Percentiles rank a stretch among this genome's conserved stretches.
Evolutionary conservation across 1,284 basidiomycete species (phyloP).

Genomic region (Meripilus lineatus): DNA sequence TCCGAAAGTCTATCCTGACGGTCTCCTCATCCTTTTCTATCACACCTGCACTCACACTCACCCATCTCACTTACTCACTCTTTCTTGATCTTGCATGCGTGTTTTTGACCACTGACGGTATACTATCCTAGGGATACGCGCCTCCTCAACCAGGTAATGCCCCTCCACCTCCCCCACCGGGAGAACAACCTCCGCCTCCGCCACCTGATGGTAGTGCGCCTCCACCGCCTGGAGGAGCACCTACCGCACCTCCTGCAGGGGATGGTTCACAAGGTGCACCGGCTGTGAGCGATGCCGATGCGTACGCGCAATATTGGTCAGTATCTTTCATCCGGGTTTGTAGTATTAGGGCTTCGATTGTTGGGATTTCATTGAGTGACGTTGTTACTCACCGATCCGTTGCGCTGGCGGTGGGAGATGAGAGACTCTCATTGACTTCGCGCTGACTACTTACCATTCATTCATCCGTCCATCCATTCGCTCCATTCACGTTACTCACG

Average conservation of each 20-base stretch:
- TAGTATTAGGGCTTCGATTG: too few species aligned
- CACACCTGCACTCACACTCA: background rate
- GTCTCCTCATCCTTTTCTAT: conserved; percentile 10
- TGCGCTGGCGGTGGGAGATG: too few species aligned
- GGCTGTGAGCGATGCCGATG: conserved; percentile 50
- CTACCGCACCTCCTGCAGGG: conserved; percentile 30
- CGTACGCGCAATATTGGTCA: conserved; percentile 70
- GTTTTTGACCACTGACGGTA: conserved; percentile 21
- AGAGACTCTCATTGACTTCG: too few species aligned
- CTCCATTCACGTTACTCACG: too few species aligned
- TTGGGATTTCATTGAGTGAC: conserved; percentile 1
- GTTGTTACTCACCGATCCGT: too few species aligned
- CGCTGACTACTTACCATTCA: too few species aligned
- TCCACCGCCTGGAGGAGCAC: too few species aligned
- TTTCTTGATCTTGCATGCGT: conserved; percentile 23
- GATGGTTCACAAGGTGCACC: conserved; percentile 36
- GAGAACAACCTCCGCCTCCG: conserved; percentile 54
- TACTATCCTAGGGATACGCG: conserved; percentile 47
- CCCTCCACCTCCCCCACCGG: conserved; percentile 57
- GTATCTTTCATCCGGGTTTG: conserved; percentile 22
- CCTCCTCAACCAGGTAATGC: conserved; percentile 57
- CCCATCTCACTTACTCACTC: conserved; percentile 18
- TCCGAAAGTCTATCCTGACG: conserved; percentile 10
- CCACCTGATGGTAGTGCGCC: conserved; percentile 45
- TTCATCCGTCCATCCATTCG: too few species aligned